Percentiles rank a stretch among this genome's conserved stretches.
Evolutionary conservation across 257 asterid genomes (phyloP).

Genomic region (Capsicum rhomboideum): DNA sequence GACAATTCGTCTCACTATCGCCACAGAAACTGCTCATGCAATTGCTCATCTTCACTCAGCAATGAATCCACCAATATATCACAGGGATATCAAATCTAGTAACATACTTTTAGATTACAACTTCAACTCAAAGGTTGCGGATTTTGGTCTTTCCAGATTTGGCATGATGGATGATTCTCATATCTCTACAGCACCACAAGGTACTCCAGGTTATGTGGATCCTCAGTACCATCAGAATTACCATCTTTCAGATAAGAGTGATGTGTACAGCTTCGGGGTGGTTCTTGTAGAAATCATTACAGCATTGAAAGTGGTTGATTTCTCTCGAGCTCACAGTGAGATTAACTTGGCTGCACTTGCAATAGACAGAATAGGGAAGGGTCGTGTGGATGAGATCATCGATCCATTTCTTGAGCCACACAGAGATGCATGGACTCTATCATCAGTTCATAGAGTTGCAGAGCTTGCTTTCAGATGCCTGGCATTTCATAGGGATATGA

Average conservation of each 20-base stretch:
- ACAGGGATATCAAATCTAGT: conserved; percentile 81
- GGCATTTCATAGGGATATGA: conserved; percentile 80
- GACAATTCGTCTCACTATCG: conserved; percentile 80
- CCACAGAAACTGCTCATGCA: conserved; percentile 79
- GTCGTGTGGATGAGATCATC: conserved; percentile 72
- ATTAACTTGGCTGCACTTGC: conserved; percentile 85
- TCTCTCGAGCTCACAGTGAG: conserved; percentile 72
- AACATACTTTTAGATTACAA: conserved; percentile 66
- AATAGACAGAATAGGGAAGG: conserved; percentile 71
- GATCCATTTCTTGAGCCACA: conserved; percentile 72
- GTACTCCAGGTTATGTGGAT: conserved; percentile 91
- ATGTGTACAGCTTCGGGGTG: conserved; percentile 92
- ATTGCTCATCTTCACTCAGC: conserved; percentile 81
- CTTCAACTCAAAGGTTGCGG: conserved; percentile 85
- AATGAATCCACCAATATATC: conserved; percentile 82
- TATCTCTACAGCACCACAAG: conserved; percentile 92
- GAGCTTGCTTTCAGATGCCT: conserved; percentile 94
- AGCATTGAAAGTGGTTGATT: conserved; percentile 75
- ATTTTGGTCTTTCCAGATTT: conserved; percentile 81
- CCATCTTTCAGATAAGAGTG: conserved; percentile 93
- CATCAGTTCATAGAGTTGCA: conserved; percentile 72
- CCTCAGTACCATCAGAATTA: conserved; percentile 94
- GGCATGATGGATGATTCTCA: conserved; percentile 93
- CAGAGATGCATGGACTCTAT: conserved; percentile 88
- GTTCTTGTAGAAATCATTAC: conserved; percentile 92